Conservation (phyloP, 306 rosid species). For the Boehmeria nivea region DNA sequence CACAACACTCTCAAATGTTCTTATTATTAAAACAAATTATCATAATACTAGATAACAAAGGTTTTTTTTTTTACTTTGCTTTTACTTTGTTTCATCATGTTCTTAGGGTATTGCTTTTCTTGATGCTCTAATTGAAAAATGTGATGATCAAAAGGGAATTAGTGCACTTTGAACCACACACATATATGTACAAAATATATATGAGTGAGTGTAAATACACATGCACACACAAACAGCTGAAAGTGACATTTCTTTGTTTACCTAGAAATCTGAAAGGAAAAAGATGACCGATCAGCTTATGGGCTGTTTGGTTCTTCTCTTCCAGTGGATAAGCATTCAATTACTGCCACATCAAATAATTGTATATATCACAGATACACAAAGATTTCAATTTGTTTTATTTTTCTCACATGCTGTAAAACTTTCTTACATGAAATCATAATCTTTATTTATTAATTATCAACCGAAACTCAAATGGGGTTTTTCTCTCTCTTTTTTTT, state of each 20-base stretch:
- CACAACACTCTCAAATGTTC: too few species aligned
- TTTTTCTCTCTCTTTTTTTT: too few species aligned
- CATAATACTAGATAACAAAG: too few species aligned
- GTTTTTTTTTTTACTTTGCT: too few species aligned
- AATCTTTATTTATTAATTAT: neutral
- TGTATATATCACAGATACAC: neutral
- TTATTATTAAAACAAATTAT: too few species aligned
- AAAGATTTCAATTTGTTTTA: neutral
- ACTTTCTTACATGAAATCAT: conserved; percentile 1
- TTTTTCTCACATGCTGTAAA: neutral
- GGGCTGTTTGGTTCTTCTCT: neutral
- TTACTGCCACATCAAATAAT: neutral
- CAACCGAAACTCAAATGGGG: too few species aligned
- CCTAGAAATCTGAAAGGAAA: conserved; percentile 15
- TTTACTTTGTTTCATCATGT: too few species aligned
- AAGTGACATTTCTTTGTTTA: conserved; percentile 17
- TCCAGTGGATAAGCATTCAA: neutral
- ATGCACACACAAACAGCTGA: conserved; percentile 1
- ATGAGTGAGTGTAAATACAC: neutral
- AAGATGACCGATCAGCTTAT: conserved; percentile 1
- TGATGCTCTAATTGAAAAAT: neutral
- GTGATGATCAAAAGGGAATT: neutral
- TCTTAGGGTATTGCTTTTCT: too few species aligned
- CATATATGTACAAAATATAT: conserved; percentile 2
- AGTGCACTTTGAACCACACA: conserved; percentile 2